A percentile compares a stretch with the other conserved stretches of the same genome.
Conservation (phyloP, 768 basidiomycete species). For the Amanita thiersii region DNA sequence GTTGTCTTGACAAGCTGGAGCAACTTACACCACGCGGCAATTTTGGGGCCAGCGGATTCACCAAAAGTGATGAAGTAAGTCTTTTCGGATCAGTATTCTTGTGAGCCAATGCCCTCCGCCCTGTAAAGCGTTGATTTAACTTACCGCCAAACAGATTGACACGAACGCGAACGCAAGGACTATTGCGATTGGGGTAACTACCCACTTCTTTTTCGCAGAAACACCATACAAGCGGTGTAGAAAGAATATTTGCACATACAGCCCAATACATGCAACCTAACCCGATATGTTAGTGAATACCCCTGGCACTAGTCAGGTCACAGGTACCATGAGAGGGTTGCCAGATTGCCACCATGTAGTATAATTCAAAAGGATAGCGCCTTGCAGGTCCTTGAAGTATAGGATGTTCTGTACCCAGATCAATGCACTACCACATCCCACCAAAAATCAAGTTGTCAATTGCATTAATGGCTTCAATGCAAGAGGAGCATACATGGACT, state of each 20-base stretch:
- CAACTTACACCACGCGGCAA: conserved; percentile 21
- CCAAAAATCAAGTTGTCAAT: background rate
- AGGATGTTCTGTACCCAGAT: conserved; percentile 22
- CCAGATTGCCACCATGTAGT: conserved; percentile 25
- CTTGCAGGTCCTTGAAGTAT: conserved; percentile 19
- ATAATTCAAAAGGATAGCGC: conserved; percentile 21
- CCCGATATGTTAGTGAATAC: background rate
- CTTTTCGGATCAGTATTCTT: conserved; percentile 10
- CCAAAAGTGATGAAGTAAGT: conserved; percentile 20
- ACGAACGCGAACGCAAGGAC: conserved; percentile 21
- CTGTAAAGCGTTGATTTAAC: background rate
- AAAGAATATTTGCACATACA: conserved; percentile 25
- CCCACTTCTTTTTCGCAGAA: conserved; percentile 15
- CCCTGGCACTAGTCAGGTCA: background rate
- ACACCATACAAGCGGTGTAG: conserved; percentile 22
- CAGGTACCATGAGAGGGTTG: conserved; percentile 22
- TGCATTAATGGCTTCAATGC: no score
- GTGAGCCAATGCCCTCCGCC: background rate
- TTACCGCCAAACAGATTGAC: conserved; percentile 19
- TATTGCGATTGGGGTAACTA: conserved; percentile 15
- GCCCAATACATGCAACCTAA: conserved; percentile 22
- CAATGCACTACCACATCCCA: conserved; percentile 15
- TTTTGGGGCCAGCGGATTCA: conserved; percentile 9
- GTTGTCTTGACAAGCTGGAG: background rate
- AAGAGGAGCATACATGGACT: conserved; percentile 19